Conservation (phyloP, 2,329 filamentous ascomycete genomes). For the Ceratocystis colombiana region DNA sequence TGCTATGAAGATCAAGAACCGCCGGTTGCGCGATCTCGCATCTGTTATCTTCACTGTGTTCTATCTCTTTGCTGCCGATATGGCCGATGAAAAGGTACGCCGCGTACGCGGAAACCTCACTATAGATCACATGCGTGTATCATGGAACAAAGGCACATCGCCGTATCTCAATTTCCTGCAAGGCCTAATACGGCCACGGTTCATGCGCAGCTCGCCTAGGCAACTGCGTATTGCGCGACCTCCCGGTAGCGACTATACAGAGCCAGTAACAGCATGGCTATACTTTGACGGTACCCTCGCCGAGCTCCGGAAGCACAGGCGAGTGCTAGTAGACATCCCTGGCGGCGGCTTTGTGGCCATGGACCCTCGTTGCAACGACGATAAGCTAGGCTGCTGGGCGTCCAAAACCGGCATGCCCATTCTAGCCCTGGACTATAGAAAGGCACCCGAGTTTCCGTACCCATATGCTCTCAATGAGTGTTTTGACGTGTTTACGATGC, state of each 20-base stretch:
- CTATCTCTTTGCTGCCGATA: slow-evolving; percentile 85
- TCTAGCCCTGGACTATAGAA: slow-evolving; percentile 74
- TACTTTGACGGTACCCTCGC: slow-evolving; percentile 86
- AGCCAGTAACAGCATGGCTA: slow-evolving; percentile 76
- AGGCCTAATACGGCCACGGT: slow-evolving; percentile 61
- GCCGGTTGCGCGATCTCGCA: slow-evolving; percentile 70
- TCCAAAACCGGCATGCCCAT: slow-evolving; percentile 80
- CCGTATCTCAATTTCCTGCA: slow-evolving; percentile 71
- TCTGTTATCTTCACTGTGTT: slow-evolving; percentile 79
- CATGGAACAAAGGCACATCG: slow-evolving; percentile 90
- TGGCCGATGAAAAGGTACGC: slow-evolving; percentile 91
- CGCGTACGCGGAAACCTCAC: slow-evolving; percentile 80
- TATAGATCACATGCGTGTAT: slow-evolving; percentile 79
- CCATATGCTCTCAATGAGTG: slow-evolving; percentile 42
- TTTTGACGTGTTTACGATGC: slow-evolving; percentile 39
- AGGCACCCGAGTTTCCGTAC: slow-evolving; percentile 43
- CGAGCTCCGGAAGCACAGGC: slow-evolving; percentile 63
- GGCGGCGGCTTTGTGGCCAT: slow-evolving; percentile 95
- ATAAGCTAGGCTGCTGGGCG: slow-evolving; percentile 88
- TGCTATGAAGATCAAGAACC: slow-evolving; percentile 76
- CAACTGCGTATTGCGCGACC: slow-evolving; percentile 78
- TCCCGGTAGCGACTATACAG: slow-evolving; percentile 65
- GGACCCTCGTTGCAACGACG: slow-evolving; percentile 87
- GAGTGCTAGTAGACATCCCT: slow-evolving; percentile 77
- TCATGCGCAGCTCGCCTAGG: slow-evolving; percentile 71